A percentile compares a stretch with the other conserved stretches of the same genome.
phyloP scores from a whole-genome alignment of 2,329 filamentous ascomycete genomes.

The Zymoseptoria tritici region DNA sequence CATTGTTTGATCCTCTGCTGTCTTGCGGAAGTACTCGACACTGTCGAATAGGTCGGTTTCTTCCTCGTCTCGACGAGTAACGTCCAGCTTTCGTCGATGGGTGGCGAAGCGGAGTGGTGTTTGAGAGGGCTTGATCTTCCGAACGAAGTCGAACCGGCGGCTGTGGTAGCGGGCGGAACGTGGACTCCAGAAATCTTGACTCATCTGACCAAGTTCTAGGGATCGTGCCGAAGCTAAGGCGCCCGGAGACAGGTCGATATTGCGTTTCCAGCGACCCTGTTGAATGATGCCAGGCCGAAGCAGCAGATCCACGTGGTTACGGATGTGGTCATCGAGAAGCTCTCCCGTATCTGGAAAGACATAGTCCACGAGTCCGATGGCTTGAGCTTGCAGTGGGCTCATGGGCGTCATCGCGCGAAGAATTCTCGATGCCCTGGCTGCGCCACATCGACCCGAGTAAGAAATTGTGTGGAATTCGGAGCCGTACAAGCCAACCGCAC shows the following conservation, averaged over 20 bases:
- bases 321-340: constrained; percentile 31
- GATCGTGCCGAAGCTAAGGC: constrained; percentile 31
- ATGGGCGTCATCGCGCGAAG: constrained; percentile 35
- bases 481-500: constrained; percentile 31
- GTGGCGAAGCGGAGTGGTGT: constrained; percentile 37
- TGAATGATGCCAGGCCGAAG: constrained; percentile 20
- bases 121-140: constrained; percentile 32
- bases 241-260: constrained; percentile 27
- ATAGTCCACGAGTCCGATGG: constrained; percentile 35
- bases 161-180: constrained; percentile 33
- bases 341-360: constrained; percentile 31
- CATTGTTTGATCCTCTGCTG: constrained; percentile 9
- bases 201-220: constrained; percentile 36
- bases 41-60: constrained; percentile 33
- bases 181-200: constrained; percentile 38
- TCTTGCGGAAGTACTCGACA: constrained; percentile 17
- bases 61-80: constrained; percentile 29
- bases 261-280: constrained; percentile 31
- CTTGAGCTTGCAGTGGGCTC: constrained; percentile 32
- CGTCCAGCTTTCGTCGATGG: constrained; percentile 27
- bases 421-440: constrained; percentile 25
- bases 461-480: constrained; percentile 38
- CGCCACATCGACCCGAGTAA: constrained; percentile 34
- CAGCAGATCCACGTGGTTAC: constrained; percentile 30
- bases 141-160: constrained; percentile 35